A percentile compares a stretch with the other conserved stretches of the same genome.
phyloP scores from a whole-genome alignment of 192 early-diverging fungal species.

The Gorgonomyces haynaldii region DNA sequence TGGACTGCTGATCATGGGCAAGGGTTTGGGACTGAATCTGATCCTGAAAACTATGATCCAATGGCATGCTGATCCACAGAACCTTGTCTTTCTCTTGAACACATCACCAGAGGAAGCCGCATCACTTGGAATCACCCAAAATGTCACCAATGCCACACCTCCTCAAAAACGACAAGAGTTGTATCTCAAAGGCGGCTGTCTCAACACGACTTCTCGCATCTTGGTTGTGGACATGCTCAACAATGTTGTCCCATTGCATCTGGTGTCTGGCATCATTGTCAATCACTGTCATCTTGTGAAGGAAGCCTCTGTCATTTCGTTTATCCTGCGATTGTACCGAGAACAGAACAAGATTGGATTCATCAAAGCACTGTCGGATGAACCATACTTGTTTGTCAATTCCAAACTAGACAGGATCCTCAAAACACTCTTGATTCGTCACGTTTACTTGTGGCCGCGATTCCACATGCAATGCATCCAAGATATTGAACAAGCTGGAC shows the following conservation, averaged over 20 bases:
- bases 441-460: slow-evolving; percentile 82
- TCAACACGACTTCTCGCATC: slow-evolving; percentile 76
- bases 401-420: slow-evolving; percentile 82
- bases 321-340: slow-evolving; percentile 72
- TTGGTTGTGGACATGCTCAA: slow-evolving; percentile 84
- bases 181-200: slow-evolving; percentile 71
- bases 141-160: too few relatives aligned
- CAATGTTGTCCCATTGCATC: slow-evolving; percentile 55
- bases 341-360: slow-evolving; percentile 54
- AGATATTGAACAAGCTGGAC: slow-evolving; percentile 29
- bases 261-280: slow-evolving; percentile 75
- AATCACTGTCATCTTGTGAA: slow-evolving; percentile 55
- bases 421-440: slow-evolving; percentile 64
- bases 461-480: slow-evolving; percentile 56
- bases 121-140: too few relatives aligned
- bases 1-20: too few relatives aligned
- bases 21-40: too few relatives aligned
- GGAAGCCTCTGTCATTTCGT: slow-evolving; percentile 75
- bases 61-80: too few relatives aligned
- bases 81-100: too few relatives aligned
- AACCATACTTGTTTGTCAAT: slow-evolving; percentile 63
- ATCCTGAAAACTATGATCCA: too few relatives aligned
- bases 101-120: too few relatives aligned
- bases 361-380: slow-evolving; percentile 88
- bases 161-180: slow-evolving; percentile 41